A percentile compares a stretch with the other conserved stretches of the same genome.
Evolutionary conservation across 2,329 filamentous ascomycete species (phyloP).

Genomic region (Sporothrix variecibatus): DNA sequence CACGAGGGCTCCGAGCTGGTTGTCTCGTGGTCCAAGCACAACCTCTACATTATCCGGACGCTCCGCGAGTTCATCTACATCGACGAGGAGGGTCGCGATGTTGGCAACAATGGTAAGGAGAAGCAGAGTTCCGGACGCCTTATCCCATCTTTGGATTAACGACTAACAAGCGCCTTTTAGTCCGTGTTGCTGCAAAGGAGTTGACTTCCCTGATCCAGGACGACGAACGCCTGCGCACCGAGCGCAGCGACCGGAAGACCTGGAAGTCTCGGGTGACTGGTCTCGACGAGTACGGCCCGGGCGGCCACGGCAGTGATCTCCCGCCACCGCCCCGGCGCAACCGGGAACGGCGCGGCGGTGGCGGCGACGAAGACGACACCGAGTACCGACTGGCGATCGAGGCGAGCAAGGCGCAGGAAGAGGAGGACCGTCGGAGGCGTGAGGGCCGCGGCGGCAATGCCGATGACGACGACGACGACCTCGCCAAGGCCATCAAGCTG

Average conservation of each 20-base stretch:
- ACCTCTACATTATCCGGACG: slow-evolving; percentile 98
- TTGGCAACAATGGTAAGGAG: slow-evolving; percentile 88
- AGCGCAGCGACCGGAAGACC: slow-evolving; percentile 85
- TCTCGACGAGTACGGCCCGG: slow-evolving; percentile 74
- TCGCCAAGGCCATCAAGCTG: slow-evolving; percentile 91
- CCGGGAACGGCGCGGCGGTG: slow-evolving; percentile 51
- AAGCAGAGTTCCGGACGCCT: neutral
- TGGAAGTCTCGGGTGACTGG: slow-evolving; percentile 98
- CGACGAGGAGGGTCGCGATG: slow-evolving; percentile 92
- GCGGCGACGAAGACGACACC: slow-evolving; percentile 77
- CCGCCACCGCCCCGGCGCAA: slow-evolving; percentile 45
- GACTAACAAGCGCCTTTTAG: slow-evolving; percentile 52
- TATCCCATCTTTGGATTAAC: neutral
- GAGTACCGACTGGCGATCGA: slow-evolving; percentile 91
- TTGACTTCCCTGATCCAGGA: slow-evolving; percentile 88
- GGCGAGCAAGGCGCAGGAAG: slow-evolving; percentile 91
- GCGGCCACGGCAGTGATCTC: slow-evolving; percentile 39
- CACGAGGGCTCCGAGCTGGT: slow-evolving; percentile 96
- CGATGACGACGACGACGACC: slow-evolving; percentile 75
- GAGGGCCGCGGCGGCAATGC: slow-evolving; percentile 59
- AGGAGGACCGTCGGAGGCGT: slow-evolving; percentile 80
- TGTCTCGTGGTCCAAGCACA: slow-evolving; percentile 97
- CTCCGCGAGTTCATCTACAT: slow-evolving; percentile 95
- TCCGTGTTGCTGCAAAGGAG: slow-evolving; percentile 94
- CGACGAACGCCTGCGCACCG: slow-evolving; percentile 86